A percentile compares a stretch with the other conserved stretches of the same genome.
Evolutionary conservation across 2,329 filamentous ascomycete species (phyloP).

Genomic region (Atkinsonella hypoxylon): DNA sequence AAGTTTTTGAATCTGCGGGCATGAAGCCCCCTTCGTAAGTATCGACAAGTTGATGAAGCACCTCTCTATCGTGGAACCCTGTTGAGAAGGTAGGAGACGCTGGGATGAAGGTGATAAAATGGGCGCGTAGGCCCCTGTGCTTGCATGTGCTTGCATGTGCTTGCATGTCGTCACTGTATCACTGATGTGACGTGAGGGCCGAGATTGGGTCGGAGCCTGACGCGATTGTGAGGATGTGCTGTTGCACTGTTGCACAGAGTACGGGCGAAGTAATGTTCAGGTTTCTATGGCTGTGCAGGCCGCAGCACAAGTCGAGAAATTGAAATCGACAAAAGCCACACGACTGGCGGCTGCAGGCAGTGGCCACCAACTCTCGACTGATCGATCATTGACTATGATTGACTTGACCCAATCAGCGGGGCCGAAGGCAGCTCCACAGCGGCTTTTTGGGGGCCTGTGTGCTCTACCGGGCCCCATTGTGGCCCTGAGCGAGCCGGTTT

Average conservation of each 20-base stretch:
- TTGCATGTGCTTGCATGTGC: not conserved
- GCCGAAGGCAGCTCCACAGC: not conserved
- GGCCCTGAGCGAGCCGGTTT: no score
- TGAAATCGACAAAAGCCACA: no score
- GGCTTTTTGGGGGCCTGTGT: not conserved
- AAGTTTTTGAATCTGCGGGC: no score
- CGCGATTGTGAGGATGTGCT: no score
- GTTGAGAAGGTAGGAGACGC: no score
- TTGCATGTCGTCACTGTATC: not conserved
- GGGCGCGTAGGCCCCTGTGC: not conserved
- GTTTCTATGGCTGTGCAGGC: no score
- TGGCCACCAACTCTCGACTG: not conserved
- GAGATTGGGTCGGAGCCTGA: not conserved
- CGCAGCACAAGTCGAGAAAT: no score
- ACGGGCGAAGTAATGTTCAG: no score
- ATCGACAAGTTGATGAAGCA: not conserved
- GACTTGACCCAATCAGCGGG: not conserved
- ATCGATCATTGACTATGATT: slow-evolving; percentile 2
- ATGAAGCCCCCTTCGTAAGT: not conserved
- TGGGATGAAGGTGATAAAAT: not conserved
- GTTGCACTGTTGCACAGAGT: no score
- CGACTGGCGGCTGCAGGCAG: no score
- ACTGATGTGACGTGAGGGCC: not conserved
- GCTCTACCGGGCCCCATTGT: no score
- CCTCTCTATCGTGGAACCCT: no score